Evolutionary conservation across 192 early-diverging fungal species (phyloP).

Genomic region (Mortierella alpina): DNA sequence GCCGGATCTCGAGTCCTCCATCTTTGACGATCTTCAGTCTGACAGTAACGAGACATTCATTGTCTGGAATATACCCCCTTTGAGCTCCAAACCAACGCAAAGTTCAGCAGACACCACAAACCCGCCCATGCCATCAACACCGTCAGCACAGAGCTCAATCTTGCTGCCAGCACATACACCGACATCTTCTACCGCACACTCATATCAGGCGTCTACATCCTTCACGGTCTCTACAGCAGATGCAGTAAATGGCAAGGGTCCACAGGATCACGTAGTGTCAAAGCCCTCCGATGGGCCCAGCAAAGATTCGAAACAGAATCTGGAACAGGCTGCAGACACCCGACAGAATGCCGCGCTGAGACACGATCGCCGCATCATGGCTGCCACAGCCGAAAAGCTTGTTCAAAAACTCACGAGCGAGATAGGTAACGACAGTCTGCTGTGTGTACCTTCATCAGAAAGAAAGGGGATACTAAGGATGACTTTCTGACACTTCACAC

Average conservation of each 20-base stretch:
- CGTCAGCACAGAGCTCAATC: background rate
- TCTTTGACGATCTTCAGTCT: slow-evolving; percentile 36
- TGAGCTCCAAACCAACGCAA: background rate
- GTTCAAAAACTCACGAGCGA: slow-evolving; percentile 64
- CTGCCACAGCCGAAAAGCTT: slow-evolving; percentile 67
- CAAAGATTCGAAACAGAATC: no score
- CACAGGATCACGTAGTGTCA: no score
- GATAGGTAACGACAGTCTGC: slow-evolving; percentile 51
- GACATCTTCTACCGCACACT: background rate
- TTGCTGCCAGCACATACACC: no score
- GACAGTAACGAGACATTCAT: slow-evolving; percentile 45
- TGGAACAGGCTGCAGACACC: background rate
- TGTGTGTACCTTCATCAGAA: no score
- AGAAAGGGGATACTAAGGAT: background rate
- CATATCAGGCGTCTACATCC: background rate
- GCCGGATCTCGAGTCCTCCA: slow-evolving; percentile 5
- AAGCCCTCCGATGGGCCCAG: no score
- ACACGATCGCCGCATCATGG: slow-evolving; percentile 52
- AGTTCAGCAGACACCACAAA: background rate
- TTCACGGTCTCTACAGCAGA: background rate
- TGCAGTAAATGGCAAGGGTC: no score
- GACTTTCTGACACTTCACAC: background rate
- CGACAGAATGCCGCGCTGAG: background rate
- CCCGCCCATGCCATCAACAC: background rate
- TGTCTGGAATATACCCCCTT: slow-evolving; percentile 19